Percentiles rank a stretch among this genome's conserved stretches.
These are phyloP conservation scores for Scytalidium sp. DNA, from an alignment of 2,329 filamentous ascomycete species.

Conservation along the genomic window DNA sequence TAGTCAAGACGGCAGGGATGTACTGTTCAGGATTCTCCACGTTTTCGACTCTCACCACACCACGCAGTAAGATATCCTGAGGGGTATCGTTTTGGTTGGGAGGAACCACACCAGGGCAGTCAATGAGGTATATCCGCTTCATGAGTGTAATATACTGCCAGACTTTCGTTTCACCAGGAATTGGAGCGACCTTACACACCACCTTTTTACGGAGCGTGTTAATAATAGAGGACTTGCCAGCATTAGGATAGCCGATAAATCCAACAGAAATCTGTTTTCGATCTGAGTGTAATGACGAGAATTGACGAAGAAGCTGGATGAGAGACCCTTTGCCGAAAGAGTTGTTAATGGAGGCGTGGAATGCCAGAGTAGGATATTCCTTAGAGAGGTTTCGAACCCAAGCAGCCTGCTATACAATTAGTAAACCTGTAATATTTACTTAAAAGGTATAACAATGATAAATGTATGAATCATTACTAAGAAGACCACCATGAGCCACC, in stretches of 20 bases:
- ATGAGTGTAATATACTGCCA: conserved; percentile 98
- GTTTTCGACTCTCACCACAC: conserved; percentile 92
- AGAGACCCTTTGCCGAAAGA: conserved; percentile 94
- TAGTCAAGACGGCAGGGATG: conserved; percentile 75
- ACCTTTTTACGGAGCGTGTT: conserved; percentile 95
- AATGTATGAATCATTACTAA: conserved; percentile 99
- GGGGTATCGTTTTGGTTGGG: conserved; percentile 81
- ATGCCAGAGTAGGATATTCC: conserved; percentile 90
- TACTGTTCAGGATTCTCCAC: conserved; percentile 97
- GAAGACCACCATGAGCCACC: conserved; percentile 75
- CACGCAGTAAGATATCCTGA: conserved; percentile 83
- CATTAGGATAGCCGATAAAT: conserved; percentile 76
- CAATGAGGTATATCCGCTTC: conserved; percentile 92
- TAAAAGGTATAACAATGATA: conserved; percentile 3
- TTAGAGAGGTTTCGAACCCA: conserved; percentile 90
- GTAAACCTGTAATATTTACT: conserved; percentile 10
- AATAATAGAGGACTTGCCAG: conserved; percentile 95
- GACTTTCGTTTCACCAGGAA: conserved; percentile 94
- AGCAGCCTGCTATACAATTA: conserved; percentile 63
- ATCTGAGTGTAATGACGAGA: conserved; percentile 82
- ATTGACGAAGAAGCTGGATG: conserved; percentile 89
- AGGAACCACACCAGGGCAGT: conserved; percentile 94
- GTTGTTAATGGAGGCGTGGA: conserved; percentile 92
- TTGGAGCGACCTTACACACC: conserved; percentile 88
- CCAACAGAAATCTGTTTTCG: conserved; percentile 94